These are phyloP conservation scores for Cordia subcordata DNA, from an alignment of 257 asterid genomes.

Conservation along the genomic window DNA sequence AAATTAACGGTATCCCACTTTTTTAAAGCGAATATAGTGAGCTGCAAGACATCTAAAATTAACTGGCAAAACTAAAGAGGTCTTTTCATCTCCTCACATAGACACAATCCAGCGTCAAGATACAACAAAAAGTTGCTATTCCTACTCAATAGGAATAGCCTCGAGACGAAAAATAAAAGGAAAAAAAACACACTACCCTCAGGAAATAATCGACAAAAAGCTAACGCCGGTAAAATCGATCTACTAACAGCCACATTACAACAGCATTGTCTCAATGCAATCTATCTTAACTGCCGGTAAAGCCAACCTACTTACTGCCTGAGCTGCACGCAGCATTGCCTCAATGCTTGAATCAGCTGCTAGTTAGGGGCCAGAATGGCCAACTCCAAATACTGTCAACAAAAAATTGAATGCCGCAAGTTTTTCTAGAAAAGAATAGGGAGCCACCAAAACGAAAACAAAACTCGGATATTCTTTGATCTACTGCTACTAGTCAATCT, in stretches of 20 bases:
- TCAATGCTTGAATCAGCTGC: background rate
- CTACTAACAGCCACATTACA: conserved; percentile 24
- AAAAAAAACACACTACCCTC: conserved; percentile 3
- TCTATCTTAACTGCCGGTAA: conserved; percentile 15
- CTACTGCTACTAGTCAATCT: conserved; percentile 14
- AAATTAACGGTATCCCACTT: no score
- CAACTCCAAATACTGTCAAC: conserved; percentile 16
- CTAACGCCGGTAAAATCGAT: conserved; percentile 28
- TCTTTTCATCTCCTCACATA: background rate
- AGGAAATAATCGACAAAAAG: conserved; percentile 5
- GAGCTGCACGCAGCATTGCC: background rate
- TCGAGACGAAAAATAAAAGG: no score
- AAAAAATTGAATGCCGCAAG: conserved; percentile 22
- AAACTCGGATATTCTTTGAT: conserved; percentile 3
- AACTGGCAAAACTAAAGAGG: background rate
- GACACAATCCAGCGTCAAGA: conserved; percentile 1
- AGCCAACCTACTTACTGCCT: background rate
- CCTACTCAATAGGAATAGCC: conserved; percentile 2
- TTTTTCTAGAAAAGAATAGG: conserved; percentile 27
- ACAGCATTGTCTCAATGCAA: background rate
- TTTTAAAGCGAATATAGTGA: no score
- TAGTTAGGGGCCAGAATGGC: background rate
- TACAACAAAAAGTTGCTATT: conserved; percentile 14
- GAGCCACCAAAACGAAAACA: conserved; percentile 14
- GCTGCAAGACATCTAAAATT: no score